Conservation (phyloP, 2,329 filamentous ascomycete genomes). For the Botrytis porri region DNA sequence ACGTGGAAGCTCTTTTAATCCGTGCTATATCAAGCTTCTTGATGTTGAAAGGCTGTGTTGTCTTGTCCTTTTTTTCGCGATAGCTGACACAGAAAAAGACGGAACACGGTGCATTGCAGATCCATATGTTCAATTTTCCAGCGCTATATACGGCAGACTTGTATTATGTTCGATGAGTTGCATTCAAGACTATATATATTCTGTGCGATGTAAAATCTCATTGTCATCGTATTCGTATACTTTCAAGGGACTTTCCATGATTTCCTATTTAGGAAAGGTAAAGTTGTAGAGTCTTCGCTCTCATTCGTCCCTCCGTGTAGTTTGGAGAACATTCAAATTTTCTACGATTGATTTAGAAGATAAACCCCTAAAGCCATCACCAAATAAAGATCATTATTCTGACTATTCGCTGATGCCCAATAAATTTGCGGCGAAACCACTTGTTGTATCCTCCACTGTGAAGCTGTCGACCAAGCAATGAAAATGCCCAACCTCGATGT, state of each 20-base stretch:
- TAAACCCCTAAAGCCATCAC: not conserved
- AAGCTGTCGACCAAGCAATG: not conserved
- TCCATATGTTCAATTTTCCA: not conserved
- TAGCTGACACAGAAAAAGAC: not conserved
- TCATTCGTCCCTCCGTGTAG: not conserved
- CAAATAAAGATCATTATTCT: no score
- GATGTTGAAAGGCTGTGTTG: no score
- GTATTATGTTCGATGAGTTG: not conserved
- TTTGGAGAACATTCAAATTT: not conserved
- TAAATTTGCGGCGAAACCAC: not conserved
- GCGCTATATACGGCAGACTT: not conserved
- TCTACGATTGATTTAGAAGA: not conserved
- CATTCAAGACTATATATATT: not conserved
- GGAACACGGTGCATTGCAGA: not conserved
- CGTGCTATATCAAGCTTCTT: rapidly evolving
- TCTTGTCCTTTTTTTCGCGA: not conserved
- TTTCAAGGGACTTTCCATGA: not conserved
- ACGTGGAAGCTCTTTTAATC: not conserved
- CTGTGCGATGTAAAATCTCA: not conserved
- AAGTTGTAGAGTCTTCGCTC: not conserved
- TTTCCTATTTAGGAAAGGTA: not conserved
- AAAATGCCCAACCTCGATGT: not conserved
- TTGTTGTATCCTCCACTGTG: not conserved
- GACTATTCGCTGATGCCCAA: not conserved
- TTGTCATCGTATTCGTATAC: not conserved